Conservation (phyloP, 768 basidiomycete species). For the Gelatoporia subvermispora region DNA sequence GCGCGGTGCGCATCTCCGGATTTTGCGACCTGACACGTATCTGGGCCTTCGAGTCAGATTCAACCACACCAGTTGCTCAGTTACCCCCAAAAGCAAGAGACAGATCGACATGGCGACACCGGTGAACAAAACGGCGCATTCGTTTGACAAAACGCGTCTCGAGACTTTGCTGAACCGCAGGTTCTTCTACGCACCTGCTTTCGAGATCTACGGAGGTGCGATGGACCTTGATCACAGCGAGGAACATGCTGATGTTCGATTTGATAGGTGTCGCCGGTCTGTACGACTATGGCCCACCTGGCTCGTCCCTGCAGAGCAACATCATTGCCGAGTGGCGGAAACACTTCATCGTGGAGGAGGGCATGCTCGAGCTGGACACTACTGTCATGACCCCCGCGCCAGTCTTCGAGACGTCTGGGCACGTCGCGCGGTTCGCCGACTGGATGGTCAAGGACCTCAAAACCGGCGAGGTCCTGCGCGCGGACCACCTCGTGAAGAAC, state of each 20-base stretch:
- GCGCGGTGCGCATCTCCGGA: too few relatives aligned
- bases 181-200: conserved; percentile 98
- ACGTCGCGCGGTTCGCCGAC: conserved; percentile 96
- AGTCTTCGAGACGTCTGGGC: conserved; percentile 95
- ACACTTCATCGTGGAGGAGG: conserved; percentile 97
- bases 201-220: conserved; percentile 96
- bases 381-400: conserved; percentile 95
- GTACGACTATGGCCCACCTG: conserved; percentile 97
- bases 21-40: too few relatives aligned
- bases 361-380: conserved; percentile 98
- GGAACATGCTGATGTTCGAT: conserved; percentile 3
- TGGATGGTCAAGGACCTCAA: conserved; percentile 98
- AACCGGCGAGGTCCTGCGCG: conserved; percentile 95
- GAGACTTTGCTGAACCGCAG: conserved; percentile 84
- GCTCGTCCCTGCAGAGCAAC: conserved; percentile 93
- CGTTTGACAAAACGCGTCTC: conserved; percentile 82
- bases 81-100: conserved; percentile 1
- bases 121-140: conserved; percentile 79
- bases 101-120: conserved; percentile 15
- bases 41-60: too few relatives aligned
- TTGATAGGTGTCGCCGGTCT: conserved; percentile 86
- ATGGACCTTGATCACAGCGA: neutral
- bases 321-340: conserved; percentile 95
- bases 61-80: too few relatives aligned
- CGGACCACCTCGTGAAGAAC: conserved; percentile 92